phyloP scores from a whole-genome alignment of 2,329 filamentous ascomycete genomes.

The Hortaea sp. region DNA sequence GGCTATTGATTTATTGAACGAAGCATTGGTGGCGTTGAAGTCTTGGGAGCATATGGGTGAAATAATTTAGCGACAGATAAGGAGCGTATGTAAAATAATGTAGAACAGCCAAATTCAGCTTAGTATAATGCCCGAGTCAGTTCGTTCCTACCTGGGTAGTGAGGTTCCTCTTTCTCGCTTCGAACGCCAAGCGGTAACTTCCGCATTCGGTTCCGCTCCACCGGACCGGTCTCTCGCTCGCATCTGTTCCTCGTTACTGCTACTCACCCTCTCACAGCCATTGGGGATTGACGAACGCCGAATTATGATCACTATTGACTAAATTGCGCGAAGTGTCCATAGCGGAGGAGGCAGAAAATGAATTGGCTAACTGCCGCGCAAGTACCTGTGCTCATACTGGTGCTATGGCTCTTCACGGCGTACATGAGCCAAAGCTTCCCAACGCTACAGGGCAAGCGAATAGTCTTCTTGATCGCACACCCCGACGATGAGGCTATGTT shows the following conservation, averaged over 20 bases:
- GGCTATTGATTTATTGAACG: slow-evolving; percentile 1
- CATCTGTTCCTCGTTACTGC: no score
- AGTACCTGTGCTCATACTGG: slow-evolving; percentile 32
- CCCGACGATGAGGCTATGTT: slow-evolving; percentile 99
- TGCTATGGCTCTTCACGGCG: slow-evolving; percentile 39
- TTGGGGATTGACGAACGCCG: no score
- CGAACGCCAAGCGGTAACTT: no score
- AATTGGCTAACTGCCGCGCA: slow-evolving; percentile 29
- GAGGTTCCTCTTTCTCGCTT: no score
- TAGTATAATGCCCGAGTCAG: no score
- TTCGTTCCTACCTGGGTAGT: no score
- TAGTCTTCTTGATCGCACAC: slow-evolving; percentile 89
- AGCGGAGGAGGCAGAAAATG: slow-evolving; percentile 24
- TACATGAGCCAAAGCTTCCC: slow-evolving; percentile 46
- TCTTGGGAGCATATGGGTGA: background rate
- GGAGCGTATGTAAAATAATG: background rate
- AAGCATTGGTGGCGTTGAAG: background rate
- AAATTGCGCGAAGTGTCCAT: background rate
- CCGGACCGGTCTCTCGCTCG: no score
- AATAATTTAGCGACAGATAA: background rate
- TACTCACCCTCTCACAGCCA: no score
- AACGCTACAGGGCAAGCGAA: slow-evolving; percentile 66
- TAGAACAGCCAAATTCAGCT: no score
- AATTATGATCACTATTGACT: no score
- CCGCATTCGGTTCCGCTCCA: no score